Base-by-base conservation (phyloP, 257 asterid genomes). In the Sherardia arvensis region DNA sequence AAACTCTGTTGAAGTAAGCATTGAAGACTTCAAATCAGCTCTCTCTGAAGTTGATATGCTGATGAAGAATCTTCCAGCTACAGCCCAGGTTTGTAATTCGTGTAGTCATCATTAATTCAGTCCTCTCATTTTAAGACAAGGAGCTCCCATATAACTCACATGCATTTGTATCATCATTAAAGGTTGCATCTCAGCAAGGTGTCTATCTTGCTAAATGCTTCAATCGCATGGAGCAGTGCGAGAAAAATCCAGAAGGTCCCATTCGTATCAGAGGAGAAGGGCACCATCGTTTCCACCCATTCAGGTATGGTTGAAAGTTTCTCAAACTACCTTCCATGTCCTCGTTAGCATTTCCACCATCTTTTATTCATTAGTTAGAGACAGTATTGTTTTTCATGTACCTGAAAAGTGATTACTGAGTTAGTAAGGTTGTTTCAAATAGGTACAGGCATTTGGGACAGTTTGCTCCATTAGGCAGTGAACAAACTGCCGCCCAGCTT, bases 131-230 rank as follows among this genome's bases (percentile, higher is more conserved):
- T 33, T 18, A 5, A 40, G 28, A 56, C 61, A 56, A 6, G 61
- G 2, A 2, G n/a, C 0, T 1, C 29, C 17, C 23, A 48, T 36
- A 28, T 45, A 33, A 47, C 43, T 61, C 26, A 61, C 33, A 57
- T 48, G 18, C 21, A 73, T 61, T 61, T n/a, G 61, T 72, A 55
- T 75, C 72, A 66, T 68, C 65, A 59, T 68, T 66, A 8, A 76
- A 92, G 97, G 97, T 92, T 73, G 99, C 97, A 25, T 90, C 99
- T 71, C 97, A 89, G 71, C 97, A 92, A 80, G 99, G 99, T 43
- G 81, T 85, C 32, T 92, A 89, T 77, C 95, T 92, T 73, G 95
- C 99, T 34, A 80, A 87, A 72, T 89, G 97, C 73, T 87, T 92
- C 72, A 92, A 92, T 71, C 91, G 97, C 65, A 92, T 92, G 99